phyloP scores from a whole-genome alignment of 116 monocot genomes.

The Cymodocea nodosa region DNA sequence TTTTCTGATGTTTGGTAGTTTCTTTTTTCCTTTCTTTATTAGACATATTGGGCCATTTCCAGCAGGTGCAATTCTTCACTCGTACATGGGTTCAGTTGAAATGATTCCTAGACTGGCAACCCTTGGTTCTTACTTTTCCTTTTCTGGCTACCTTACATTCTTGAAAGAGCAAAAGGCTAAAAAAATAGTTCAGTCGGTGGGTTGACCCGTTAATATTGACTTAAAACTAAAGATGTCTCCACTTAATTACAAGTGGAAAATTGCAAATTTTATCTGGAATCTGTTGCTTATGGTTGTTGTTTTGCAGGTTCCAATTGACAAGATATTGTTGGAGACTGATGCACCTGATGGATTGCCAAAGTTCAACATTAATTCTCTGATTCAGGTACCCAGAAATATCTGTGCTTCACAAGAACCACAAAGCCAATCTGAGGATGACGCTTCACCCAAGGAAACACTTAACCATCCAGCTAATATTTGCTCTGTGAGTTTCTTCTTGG shows the following conservation, averaged over 20 bases:
- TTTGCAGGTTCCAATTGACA: conserved; percentile 61
- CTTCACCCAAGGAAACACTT: conserved; percentile 27
- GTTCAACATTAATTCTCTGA: conserved; percentile 21
- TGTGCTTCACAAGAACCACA: conserved; percentile 16
- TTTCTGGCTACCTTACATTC: conserved; percentile 59
- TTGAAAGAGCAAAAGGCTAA: conserved; percentile 63
- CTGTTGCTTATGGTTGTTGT: not conserved
- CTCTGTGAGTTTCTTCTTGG: conserved; percentile 25
- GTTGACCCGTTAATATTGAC: conserved; percentile 6
- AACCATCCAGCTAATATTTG: conserved; percentile 89
- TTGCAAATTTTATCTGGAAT: not conserved
- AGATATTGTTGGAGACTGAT: conserved; percentile 83
- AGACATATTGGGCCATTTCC: conserved; percentile 56
- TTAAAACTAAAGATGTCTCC: not conserved
- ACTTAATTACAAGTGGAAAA: not conserved
- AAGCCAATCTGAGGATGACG: conserved; percentile 3
- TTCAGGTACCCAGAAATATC: conserved; percentile 15
- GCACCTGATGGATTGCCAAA: conserved; percentile 80
- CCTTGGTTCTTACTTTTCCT: conserved; percentile 77
- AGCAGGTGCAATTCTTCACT: conserved; percentile 74
- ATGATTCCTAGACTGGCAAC: conserved; percentile 64
- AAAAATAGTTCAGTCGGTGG: conserved; percentile 62
- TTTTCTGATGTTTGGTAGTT: no score
- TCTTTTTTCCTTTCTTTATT: conserved; percentile 46
- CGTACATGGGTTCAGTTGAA: conserved; percentile 84